Base-by-base conservation (phyloP, 768 basidiomycete species). In the Rhizopogon salebrosus region DNA sequence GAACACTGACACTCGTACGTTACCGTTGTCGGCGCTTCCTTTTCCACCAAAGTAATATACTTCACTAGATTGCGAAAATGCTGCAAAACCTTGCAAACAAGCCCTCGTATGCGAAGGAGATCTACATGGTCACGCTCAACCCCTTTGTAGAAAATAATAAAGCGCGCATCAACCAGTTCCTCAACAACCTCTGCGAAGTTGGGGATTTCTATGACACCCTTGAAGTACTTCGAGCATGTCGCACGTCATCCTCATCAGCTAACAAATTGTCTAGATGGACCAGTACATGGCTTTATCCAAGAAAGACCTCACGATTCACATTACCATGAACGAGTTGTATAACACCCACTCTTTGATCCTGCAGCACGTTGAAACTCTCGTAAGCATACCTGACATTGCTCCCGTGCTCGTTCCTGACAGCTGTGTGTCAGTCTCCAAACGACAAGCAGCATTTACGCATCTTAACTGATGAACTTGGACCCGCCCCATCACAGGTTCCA, bases 221-320 rank as follows among this genome's bases (percentile, higher is more conserved):
- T 37, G 97, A 99, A 87, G 94, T 92, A 55, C 41, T 67, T 22
- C 22, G 20, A 38, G 37, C 18, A 8, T 40, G 5, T 10, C 55
- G 26, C 53, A 51, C 38, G 18, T 29, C 27, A n/a, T 24, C 14
- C 9, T 14, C 10, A 38, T 48, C 36, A 0, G 52, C 42, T 26
- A 18, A 27, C 31, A 48, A 29, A 22, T 49, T 31, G n/a, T 13
- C 24, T 60, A 97, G 95, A 95, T 98, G 87, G 97, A 99, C 72
- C 97, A 98, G 77, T 99, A 99, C 70, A 98, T 99, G 94, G 97
- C 97, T 8, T 75, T 99, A 53, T 98, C 95, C 54, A 99, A 99
- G 80, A 98, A 98, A 72, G 97, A 98, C 67, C 78, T 98, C 54
- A 85, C 89, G 78, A 98, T 99, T 72, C 92, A 94, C 71, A 99